Percentiles rank a stretch among this genome's conserved stretches.
phyloP scores from a whole-genome alignment of 257 asterid genomes.

The Voacanga thouarsii region DNA sequence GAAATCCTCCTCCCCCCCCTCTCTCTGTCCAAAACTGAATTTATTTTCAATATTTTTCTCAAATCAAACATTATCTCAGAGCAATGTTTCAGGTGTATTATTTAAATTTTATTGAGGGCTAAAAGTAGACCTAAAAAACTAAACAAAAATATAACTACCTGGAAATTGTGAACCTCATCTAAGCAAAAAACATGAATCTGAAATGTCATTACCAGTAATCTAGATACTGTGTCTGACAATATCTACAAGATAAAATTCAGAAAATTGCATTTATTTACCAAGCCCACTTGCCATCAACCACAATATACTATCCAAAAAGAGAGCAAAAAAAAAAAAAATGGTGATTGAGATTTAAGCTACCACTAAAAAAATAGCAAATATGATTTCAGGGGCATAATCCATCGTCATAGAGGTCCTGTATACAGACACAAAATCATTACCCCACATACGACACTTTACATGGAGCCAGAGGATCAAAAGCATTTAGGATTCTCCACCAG shows the following conservation, averaged over 20 bases:
- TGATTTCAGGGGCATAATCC: no score
- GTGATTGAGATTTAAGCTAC: neutral
- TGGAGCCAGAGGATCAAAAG: neutral
- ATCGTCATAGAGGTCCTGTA: no score
- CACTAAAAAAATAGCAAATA: neutral
- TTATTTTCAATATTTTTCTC: neutral
- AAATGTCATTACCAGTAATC: neutral
- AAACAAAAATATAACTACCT: neutral
- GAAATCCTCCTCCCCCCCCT: neutral
- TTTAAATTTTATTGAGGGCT: no score
- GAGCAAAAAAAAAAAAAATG: no score
- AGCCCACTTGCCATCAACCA: neutral
- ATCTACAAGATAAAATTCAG: neutral
- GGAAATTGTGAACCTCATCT: neutral
- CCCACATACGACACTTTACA: neutral
- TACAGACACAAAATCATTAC: conserved; percentile 6
- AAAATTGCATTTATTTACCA: no score
- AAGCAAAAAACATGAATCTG: neutral
- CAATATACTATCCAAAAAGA: no score
- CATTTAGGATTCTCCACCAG: neutral
- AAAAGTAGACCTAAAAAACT: neutral
- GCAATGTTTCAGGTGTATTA: neutral
- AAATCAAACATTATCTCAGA: neutral
- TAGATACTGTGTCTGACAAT: neutral
- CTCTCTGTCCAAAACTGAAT: neutral